These are phyloP conservation scores for Cladosporium cucumerinum DNA, from an alignment of 2,329 filamentous ascomycete species.

Conservation along the genomic window DNA sequence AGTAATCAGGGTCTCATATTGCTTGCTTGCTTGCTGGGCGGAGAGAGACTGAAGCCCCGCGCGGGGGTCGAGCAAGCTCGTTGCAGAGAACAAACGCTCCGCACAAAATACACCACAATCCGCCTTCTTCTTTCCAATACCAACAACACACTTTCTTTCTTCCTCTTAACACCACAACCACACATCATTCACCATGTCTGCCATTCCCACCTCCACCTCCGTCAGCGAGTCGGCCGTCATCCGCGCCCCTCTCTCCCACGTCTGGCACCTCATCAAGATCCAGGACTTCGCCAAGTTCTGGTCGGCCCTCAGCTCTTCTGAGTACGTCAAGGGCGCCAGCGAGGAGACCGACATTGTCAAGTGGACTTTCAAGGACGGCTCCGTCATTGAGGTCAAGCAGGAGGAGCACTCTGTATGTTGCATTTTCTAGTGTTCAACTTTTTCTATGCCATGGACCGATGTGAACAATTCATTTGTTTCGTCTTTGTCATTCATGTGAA, in stretches of 20 bases:
- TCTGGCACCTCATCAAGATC: conserved; percentile 75
- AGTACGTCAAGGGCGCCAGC: conserved; percentile 60
- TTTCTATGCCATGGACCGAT: neutral
- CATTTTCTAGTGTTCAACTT: neutral
- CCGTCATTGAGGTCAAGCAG: conserved; percentile 68
- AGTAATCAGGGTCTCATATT: neutral
- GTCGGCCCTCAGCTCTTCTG: conserved; percentile 58
- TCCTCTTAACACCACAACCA: neutral
- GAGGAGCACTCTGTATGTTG: conserved; percentile 67
- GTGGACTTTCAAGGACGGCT: conserved; percentile 70
- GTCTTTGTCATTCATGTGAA: neutral
- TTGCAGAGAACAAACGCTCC: conserved; percentile 11
- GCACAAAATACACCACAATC: conserved; percentile 7
- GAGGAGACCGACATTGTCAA: conserved; percentile 64
- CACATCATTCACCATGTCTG: conserved; percentile 4
- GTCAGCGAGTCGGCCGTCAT: conserved; percentile 67
- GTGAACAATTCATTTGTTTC: too few relatives aligned
- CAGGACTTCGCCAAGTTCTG: conserved; percentile 67
- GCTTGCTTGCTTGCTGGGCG: neutral
- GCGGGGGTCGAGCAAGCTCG: conserved; percentile 2
- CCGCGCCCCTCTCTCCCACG: conserved; percentile 60
- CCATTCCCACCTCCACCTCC: conserved; percentile 64
- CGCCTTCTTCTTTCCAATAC: neutral
- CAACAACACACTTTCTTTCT: neutral
- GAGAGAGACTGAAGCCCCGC: neutral